Evolutionary conservation across 345 rosid genomes (phyloP).

Genomic region (Mercurialis annua): DNA sequence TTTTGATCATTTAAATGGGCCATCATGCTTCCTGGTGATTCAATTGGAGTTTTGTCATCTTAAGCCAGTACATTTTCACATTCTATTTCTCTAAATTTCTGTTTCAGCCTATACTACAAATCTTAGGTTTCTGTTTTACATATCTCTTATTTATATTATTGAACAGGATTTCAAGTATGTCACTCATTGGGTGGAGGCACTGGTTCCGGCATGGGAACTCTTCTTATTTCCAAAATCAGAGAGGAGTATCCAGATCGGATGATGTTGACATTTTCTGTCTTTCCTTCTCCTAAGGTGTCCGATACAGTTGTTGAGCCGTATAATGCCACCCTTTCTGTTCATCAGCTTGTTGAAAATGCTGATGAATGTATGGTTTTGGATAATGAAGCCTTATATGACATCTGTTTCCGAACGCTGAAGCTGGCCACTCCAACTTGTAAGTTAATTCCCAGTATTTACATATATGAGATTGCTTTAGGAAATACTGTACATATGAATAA

Average conservation of each 20-base stretch:
- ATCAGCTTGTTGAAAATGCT: slow-evolving; percentile 26
- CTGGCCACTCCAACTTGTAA: slow-evolving; percentile 30
- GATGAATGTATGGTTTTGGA: slow-evolving; percentile 31
- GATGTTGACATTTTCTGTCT: slow-evolving; percentile 29
- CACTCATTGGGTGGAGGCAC: slow-evolving; percentile 33
- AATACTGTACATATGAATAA: too few relatives aligned
- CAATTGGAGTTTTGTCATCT: background rate
- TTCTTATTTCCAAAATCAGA: slow-evolving; percentile 26
- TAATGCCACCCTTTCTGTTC: slow-evolving; percentile 29
- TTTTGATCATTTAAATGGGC: background rate
- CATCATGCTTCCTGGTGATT: background rate
- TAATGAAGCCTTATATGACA: slow-evolving; percentile 28
- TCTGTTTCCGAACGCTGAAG: slow-evolving; percentile 31
- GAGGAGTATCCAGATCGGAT: slow-evolving; percentile 30
- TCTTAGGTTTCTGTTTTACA: background rate
- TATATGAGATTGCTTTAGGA: too few relatives aligned
- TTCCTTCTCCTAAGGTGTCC: slow-evolving; percentile 29
- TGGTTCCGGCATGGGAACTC: slow-evolving; percentile 31
- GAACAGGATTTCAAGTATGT: slow-evolving; percentile 27
- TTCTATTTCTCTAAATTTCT: background rate
- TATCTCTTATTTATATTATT: background rate
- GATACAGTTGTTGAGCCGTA: slow-evolving; percentile 30
- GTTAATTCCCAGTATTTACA: background rate
- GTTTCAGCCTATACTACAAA: background rate
- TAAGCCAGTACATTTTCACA: background rate